Base-by-base conservation (phyloP, 2,329 filamentous ascomycete genomes). In the Grosmannia clavigera region DNA sequence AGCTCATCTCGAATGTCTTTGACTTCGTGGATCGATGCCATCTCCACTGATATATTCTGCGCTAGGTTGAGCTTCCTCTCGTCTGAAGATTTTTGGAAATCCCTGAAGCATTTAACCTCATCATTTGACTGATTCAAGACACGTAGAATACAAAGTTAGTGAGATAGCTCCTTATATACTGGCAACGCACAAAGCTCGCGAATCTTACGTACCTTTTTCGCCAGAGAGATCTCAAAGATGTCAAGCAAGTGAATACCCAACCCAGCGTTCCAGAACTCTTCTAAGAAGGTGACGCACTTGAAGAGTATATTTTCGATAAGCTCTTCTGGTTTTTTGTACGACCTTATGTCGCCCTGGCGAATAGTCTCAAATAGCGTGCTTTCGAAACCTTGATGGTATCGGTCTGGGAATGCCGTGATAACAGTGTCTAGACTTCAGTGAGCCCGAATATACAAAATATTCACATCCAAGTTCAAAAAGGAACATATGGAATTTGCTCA, bases 221-320 rank as follows among this genome's bases (percentile, higher is more conserved):
- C 57, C 1, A 58, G 57, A 54, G 22, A 53, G 1, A 7, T 31
- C 50, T 54, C 51, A 48, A 46, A 58, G 14, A 58, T 46, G 27
- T 58, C 57, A 5, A 58, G 50, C 5, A 58, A 3, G 51, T 58
- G 57, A 14, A 33, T 54, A 3, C 50, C 57, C 6, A 58, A 16
- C 1, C 57, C 57, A 5, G 57, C 57, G 27, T 46, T 12, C 35
- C 33, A 22, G n/a, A 54, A 58, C 25, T 53, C 35, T 25, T 58
- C 57, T 10, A 19, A 22, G 11, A 58, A 58, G 25, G 35, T 58
- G 35, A n/a, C 57, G n/a, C 43, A 52, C 31, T 58, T 16, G 11
- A n/a, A 58, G 29, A 58, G 35, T 6, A 58, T 58, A 9, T 58
- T 40, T 14, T 54, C 57, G n/a, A 58, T 33, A 2, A 58, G 57